A percentile compares a stretch with the other conserved stretches of the same genome.
These are phyloP conservation scores for Gonium pectorale DNA, from an alignment of 139 green algal species.

Conservation along the genomic window DNA sequence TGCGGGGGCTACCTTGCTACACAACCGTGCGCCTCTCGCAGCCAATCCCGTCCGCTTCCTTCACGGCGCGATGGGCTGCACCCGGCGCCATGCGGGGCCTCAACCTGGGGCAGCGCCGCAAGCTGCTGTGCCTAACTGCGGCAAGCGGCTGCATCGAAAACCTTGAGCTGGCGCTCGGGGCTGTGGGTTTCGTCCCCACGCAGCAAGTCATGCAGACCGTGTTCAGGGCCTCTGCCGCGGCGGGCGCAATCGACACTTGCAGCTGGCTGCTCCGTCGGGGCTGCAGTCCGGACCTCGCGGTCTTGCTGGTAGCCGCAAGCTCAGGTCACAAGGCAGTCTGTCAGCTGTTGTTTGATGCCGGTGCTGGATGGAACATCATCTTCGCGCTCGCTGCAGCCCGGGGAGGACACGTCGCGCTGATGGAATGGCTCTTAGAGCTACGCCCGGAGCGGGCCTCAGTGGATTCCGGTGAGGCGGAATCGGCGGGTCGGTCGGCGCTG, in stretches of 20 bases:
- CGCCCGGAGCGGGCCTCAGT: too few relatives aligned
- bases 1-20: background rate
- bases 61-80: background rate
- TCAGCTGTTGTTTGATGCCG: background rate
- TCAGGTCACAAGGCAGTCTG: background rate
- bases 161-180: background rate
- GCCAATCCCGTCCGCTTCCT: background rate
- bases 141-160: background rate
- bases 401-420: background rate
- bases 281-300: background rate
- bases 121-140: background rate
- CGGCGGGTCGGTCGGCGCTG: too few relatives aligned
- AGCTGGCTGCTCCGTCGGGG: background rate
- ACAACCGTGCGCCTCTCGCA: background rate
- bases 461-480: too few relatives aligned
- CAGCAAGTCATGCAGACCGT: background rate
- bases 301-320: background rate
- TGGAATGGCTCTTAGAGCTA: background rate
- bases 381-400: too few relatives aligned
- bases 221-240: too few relatives aligned
- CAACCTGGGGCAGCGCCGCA: background rate
- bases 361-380: background rate
- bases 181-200: background rate
- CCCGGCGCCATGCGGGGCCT: background rate
- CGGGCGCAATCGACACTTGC: background rate